A percentile compares a stretch with the other conserved stretches of the same genome.
Evolutionary conservation across 192 early-diverging fungal genomes (phyloP).

Genomic region (Coemansia sp.): DNA sequence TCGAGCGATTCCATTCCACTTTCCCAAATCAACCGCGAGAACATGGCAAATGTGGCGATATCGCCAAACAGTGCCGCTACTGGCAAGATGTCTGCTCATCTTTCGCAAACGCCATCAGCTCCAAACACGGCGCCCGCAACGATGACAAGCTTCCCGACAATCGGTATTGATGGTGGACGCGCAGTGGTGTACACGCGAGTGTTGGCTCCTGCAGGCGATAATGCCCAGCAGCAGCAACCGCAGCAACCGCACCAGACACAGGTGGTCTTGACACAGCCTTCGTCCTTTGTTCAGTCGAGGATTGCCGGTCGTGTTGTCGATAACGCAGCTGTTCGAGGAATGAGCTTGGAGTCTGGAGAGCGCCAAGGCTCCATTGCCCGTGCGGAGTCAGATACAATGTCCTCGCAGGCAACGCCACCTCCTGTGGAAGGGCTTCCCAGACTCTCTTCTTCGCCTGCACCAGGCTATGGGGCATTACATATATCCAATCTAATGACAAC

Average conservation of each 20-base stretch:
- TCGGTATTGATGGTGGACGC: constrained; percentile 44
- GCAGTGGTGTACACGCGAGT: constrained; percentile 36
- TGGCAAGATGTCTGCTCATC: neutral
- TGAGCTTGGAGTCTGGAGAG: neutral
- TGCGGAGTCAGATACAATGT: constrained; percentile 29
- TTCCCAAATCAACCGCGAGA: constrained; percentile 1
- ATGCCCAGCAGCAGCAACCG: neutral
- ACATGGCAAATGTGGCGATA: constrained; percentile 4
- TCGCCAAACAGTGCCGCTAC: constrained; percentile 1
- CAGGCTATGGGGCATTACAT: constrained; percentile 12
- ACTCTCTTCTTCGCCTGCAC: constrained; percentile 37
- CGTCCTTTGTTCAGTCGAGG: constrained; percentile 2
- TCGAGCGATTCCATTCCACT: neutral
- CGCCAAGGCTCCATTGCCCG: constrained; percentile 5
- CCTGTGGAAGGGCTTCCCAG: constrained; percentile 46
- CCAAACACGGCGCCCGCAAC: constrained; percentile 34
- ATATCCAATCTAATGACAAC: constrained; percentile 24
- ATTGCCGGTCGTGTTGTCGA: neutral
- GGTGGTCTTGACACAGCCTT: neutral
- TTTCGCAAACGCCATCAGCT: neutral
- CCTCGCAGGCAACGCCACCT: constrained; percentile 48
- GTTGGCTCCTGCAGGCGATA: constrained; percentile 1
- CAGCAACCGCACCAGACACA: constrained; percentile 1
- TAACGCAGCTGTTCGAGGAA: neutral
- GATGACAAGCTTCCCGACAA: constrained; percentile 42